A percentile compares a stretch with the other conserved stretches of the same genome.
Evolutionary conservation across 140 eudicot species (phyloP).

Genomic region (Flaveria floridana): DNA sequence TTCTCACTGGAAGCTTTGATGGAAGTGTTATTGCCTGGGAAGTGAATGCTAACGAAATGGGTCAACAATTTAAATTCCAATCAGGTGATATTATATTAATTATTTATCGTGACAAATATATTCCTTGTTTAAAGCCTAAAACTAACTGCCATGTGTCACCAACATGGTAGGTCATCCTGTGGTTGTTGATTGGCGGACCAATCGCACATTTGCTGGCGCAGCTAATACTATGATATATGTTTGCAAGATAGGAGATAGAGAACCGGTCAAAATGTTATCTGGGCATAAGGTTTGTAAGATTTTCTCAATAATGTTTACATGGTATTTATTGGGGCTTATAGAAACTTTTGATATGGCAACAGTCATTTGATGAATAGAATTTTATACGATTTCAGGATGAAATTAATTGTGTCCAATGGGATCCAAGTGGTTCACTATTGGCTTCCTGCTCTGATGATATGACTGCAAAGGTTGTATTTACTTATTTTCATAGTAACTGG

Average conservation of each 20-base stretch:
- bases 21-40: constrained; percentile 55
- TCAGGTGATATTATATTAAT: constrained; percentile 35
- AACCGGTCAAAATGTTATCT: constrained; percentile 45
- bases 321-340: background rate
- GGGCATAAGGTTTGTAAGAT: constrained; percentile 56
- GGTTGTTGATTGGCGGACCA: constrained; percentile 66
- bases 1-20: constrained; percentile 61
- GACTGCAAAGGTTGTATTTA: constrained; percentile 48
- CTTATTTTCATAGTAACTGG: background rate
- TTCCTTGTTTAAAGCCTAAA: background rate
- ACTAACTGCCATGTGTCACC: constrained; percentile 16
- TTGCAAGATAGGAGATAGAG: constrained; percentile 45
- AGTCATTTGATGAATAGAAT: background rate
- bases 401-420: constrained; percentile 70
- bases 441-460: constrained; percentile 65
- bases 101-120: background rate
- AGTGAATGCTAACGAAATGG: constrained; percentile 29
- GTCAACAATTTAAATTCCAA: constrained; percentile 55
- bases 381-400: constrained; percentile 48
- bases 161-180: constrained; percentile 48
- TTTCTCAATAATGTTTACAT: background rate
- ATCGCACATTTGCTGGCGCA: constrained; percentile 63
- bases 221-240: constrained; percentile 51
- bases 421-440: constrained; percentile 54
- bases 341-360: background rate